Evolutionary conservation across 1,284 basidiomycete genomes (phyloP).

Genomic region (Kalmanozyma brasiliensis): DNA sequence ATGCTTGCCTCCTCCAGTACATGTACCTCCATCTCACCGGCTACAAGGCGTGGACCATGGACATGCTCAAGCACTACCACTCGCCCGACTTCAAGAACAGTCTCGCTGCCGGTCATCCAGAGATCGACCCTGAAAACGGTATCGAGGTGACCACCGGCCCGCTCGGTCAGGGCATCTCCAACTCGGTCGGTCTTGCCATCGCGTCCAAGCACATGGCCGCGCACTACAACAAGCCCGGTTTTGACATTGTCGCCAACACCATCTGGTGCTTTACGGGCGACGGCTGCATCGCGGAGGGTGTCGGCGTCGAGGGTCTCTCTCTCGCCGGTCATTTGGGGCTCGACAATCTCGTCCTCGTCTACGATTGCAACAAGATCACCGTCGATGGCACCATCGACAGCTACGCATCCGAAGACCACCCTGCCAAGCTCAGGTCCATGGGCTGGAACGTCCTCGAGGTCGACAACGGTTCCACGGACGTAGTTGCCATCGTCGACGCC

Average conservation of each 20-base stretch:
- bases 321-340: slow-evolving; percentile 68
- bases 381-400: slow-evolving; percentile 68
- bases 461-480: slow-evolving; percentile 51
- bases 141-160: slow-evolving; percentile 95
- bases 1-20: slow-evolving; percentile 73
- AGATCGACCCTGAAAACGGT: slow-evolving; percentile 81
- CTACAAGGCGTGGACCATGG: slow-evolving; percentile 78
- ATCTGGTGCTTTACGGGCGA: slow-evolving; percentile 69
- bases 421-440: slow-evolving; percentile 63
- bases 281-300: slow-evolving; percentile 70
- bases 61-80: slow-evolving; percentile 76
- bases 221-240: slow-evolving; percentile 85
- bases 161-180: slow-evolving; percentile 86
- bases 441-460: slow-evolving; percentile 69
- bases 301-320: slow-evolving; percentile 68
- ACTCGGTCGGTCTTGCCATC: slow-evolving; percentile 90
- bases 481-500: slow-evolving; percentile 71
- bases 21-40: slow-evolving; percentile 82
- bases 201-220: slow-evolving; percentile 90
- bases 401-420: slow-evolving; percentile 68
- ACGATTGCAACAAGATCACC: slow-evolving; percentile 68
- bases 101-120: slow-evolving; percentile 78
- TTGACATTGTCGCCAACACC: slow-evolving; percentile 85
- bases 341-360: slow-evolving; percentile 68
- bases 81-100: slow-evolving; percentile 77